These are phyloP conservation scores for Vinca major DNA, from an alignment of 305 asterid genomes.

Conservation along the genomic window DNA sequence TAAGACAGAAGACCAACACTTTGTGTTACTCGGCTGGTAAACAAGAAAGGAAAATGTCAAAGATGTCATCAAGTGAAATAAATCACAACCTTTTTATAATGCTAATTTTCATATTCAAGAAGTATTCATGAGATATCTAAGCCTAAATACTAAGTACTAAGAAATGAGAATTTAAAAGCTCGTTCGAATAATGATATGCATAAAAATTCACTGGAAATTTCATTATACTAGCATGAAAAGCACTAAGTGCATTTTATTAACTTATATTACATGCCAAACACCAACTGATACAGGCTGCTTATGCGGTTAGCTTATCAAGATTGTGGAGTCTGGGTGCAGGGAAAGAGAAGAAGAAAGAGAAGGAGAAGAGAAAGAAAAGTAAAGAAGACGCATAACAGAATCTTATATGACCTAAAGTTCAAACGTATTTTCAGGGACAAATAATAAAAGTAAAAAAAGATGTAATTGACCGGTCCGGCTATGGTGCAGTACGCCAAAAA, in stretches of 20 bases:
- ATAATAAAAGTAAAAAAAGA: neutral
- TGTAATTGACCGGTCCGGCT: too few species aligned
- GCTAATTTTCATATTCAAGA: slow-evolving; percentile 2
- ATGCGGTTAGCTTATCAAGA: neutral
- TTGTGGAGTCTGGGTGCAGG: neutral
- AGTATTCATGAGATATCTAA: neutral
- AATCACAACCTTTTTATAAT: neutral
- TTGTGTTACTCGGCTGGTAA: slow-evolving; percentile 69
- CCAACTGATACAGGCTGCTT: neutral
- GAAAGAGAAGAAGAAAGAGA: neutral
- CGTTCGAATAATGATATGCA: neutral
- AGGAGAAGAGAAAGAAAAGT: neutral
- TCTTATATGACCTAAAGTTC: neutral
- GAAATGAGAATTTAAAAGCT: neutral
- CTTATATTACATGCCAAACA: neutral
- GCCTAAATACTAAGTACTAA: neutral
- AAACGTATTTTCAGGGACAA: too few species aligned
- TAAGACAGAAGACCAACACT: slow-evolving; percentile 89
- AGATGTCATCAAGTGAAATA: neutral
- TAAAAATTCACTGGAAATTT: neutral
- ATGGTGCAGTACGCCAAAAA: too few species aligned
- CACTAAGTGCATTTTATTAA: neutral
- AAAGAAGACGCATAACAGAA: neutral
- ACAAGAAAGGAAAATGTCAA: neutral
- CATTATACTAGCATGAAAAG: too few species aligned